Evolutionary conservation across 1,284 basidiomycete genomes (phyloP).

Genomic region (Rhodotorula sp.): DNA sequence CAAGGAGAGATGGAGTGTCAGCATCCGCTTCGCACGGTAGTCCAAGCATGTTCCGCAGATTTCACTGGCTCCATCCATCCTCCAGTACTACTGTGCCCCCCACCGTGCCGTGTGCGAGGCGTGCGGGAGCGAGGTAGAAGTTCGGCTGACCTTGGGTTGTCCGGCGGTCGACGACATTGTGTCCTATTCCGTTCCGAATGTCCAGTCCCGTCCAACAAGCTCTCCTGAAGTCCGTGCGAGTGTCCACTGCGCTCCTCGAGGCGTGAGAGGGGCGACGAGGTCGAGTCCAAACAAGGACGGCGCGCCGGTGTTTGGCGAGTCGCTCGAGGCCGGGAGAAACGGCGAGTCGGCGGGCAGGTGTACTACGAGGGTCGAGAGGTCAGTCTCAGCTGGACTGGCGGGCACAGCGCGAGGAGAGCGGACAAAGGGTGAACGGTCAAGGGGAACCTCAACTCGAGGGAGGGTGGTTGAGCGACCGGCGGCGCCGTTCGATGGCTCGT

Average conservation of each 20-base stretch:
- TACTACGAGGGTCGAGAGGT: neutral
- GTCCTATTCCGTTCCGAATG: neutral
- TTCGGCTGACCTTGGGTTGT: constrained; percentile 33
- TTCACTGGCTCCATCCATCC: no score
- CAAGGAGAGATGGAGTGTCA: neutral
- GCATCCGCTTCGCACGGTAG: neutral
- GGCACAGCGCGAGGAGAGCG: neutral
- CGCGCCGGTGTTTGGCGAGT: neutral
- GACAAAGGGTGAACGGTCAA: neutral
- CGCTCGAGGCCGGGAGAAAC: neutral
- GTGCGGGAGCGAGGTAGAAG: constrained; percentile 11
- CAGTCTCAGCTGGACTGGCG: neutral
- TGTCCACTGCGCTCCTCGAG: neutral
- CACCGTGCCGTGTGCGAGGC: no score
- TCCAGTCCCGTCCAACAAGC: neutral
- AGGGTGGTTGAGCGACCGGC: no score
- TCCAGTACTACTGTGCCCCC: fast-evolving
- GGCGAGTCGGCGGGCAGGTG: neutral
- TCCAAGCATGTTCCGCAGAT: no score
- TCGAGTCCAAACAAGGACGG: neutral
- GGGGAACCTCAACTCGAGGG: neutral
- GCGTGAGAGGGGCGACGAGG: neutral
- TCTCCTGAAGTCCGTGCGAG: neutral
- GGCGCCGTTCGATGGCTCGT: no score
- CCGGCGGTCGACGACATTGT: constrained; percentile 22